phyloP scores from a whole-genome alignment of 176 grass and related monocot species.

The Melocanna baccifera region DNA sequence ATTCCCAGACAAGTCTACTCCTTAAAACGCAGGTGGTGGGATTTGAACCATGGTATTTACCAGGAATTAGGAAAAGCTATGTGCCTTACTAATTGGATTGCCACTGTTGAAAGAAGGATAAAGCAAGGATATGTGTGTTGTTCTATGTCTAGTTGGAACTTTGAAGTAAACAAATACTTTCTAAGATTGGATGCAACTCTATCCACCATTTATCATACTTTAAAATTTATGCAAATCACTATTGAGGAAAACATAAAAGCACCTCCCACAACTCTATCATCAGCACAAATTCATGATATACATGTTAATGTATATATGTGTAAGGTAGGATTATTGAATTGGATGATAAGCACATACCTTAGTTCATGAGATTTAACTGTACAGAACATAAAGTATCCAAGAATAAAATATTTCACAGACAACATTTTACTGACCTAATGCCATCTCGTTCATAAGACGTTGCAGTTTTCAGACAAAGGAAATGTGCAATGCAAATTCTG shows the following conservation, averaged over 20 bases:
- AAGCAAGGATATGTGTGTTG: neutral
- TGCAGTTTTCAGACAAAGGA: neutral
- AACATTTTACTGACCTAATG: neutral
- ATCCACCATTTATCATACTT: too few relatives aligned
- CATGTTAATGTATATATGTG: neutral
- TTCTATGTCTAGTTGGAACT: neutral
- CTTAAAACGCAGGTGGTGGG: neutral
- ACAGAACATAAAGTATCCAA: neutral
- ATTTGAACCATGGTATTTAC: conserved; percentile 1
- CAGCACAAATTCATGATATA: neutral
- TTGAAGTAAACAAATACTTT: neutral
- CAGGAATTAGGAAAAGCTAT: neutral
- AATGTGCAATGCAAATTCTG: neutral
- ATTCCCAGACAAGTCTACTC: neutral
- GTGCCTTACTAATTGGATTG: neutral
- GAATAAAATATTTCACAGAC: conserved; percentile 4
- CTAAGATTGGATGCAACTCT: neutral
- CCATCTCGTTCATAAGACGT: conserved; percentile 8
- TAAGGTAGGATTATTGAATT: neutral
- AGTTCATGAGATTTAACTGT: neutral
- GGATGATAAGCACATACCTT: neutral
- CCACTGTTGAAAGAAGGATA: neutral
- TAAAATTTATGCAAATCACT: too few relatives aligned
- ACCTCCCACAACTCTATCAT: neutral
- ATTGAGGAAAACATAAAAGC: too few relatives aligned